phyloP scores from a whole-genome alignment of 768 basidiomycete genomes.

The Obba rivulosa region DNA sequence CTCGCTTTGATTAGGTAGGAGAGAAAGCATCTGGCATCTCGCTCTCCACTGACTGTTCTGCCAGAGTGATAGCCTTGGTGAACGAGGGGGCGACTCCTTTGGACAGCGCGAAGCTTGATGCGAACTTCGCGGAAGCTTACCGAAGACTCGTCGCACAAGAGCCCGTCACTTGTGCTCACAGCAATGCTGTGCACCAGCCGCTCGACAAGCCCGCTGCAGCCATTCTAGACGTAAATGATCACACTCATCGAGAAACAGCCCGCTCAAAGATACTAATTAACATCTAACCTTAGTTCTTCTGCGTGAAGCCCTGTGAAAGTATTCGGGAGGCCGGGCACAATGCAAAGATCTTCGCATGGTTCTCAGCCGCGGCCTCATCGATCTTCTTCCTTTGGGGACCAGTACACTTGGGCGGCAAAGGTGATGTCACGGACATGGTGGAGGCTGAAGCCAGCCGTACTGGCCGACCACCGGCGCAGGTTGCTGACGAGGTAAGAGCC shows the following conservation, averaged over 20 bases:
- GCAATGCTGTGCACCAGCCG: neutral
- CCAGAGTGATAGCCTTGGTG: constrained; percentile 9
- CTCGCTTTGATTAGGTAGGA: constrained; percentile 4
- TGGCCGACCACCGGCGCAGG: neutral
- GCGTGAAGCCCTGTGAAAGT: neutral
- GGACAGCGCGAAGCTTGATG: neutral
- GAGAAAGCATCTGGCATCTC: neutral
- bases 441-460: constrained; percentile 1
- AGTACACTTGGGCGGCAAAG: constrained; percentile 6
- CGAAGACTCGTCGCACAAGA: constrained; percentile 1
- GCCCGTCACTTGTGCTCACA: constrained; percentile 5
- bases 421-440: constrained; percentile 4
- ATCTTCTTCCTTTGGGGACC: constrained; percentile 8
- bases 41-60: neutral
- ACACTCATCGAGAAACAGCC: too few species aligned
- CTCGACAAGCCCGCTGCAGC: constrained; percentile 9
- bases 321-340: constrained; percentile 7
- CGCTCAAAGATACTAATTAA: too few species aligned
- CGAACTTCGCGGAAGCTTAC: constrained; percentile 7
- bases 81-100: neutral
- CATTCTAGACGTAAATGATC: constrained; percentile 12
- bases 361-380: constrained; percentile 1
- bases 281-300: constrained; percentile 14
- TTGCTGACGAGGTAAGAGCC: constrained; percentile 4
- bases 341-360: constrained; percentile 10